phyloP scores from a whole-genome alignment of 345 rosid genomes.

The Populus simonii region DNA sequence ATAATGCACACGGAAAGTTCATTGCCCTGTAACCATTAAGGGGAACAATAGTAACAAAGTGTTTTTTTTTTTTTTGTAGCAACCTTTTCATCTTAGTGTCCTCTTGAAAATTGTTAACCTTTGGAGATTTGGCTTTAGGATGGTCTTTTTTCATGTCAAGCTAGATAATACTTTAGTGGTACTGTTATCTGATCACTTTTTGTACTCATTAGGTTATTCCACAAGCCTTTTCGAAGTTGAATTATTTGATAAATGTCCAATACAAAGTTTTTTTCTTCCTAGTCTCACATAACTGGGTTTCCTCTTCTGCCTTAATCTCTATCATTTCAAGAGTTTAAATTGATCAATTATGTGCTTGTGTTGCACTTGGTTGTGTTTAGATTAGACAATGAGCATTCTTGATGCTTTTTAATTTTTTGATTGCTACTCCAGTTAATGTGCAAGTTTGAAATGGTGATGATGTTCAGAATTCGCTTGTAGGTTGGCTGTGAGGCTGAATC shows the following conservation, averaged over 20 bases:
- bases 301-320: neutral
- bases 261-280: neutral
- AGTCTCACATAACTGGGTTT: too few species aligned
- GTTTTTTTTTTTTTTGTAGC: neutral
- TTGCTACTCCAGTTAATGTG: neutral
- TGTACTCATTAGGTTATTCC: neutral
- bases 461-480: conserved; percentile 14
- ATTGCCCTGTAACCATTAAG: neutral
- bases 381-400: neutral
- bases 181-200: neutral
- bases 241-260: neutral
- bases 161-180: neutral
- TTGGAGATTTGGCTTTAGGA: neutral
- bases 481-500: conserved; percentile 9
- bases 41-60: neutral
- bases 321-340: neutral
- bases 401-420: neutral
- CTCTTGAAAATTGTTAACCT: neutral
- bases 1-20: neutral
- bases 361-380: neutral
- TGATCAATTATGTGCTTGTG: neutral
- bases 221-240: neutral
- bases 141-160: neutral
- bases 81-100: neutral
- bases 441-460: neutral